These are phyloP conservation scores for Yamadazyma sp. DNA, from an alignment of 805 yeast species.

Conservation along the genomic window DNA sequence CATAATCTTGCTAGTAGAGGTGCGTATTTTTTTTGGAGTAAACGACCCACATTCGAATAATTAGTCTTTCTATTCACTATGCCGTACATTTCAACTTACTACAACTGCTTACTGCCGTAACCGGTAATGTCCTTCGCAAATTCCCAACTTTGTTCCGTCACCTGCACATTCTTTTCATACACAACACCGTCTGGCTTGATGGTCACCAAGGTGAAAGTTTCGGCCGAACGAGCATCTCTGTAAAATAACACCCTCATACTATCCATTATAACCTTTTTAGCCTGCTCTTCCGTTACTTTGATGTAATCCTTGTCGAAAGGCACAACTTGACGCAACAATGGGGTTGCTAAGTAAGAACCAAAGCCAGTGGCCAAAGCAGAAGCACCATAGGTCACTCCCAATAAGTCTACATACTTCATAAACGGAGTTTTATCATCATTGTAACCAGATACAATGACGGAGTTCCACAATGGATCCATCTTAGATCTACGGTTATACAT, in stretches of 20 bases:
- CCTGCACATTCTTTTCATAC: constrained; percentile 63
- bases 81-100: constrained; percentile 4
- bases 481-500: constrained; percentile 86
- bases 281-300: constrained; percentile 69
- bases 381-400: constrained; percentile 88
- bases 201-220: constrained; percentile 78
- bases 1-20: neutral
- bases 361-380: constrained; percentile 94
- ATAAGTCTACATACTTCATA: constrained; percentile 81
- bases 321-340: constrained; percentile 80
- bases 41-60: too few species aligned
- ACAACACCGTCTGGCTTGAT: constrained; percentile 45
- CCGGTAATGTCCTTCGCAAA: constrained; percentile 89
- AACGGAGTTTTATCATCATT: constrained; percentile 65
- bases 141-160: constrained; percentile 81
- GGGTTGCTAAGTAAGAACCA: constrained; percentile 93
- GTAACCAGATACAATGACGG: constrained; percentile 87
- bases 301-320: constrained; percentile 75
- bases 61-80: too few species aligned
- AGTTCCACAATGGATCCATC: constrained; percentile 96
- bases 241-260: constrained; percentile 93
- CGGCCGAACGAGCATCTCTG: constrained; percentile 93
- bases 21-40: neutral
- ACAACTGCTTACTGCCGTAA: constrained; percentile 71
- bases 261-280: constrained; percentile 72